Conservation (phyloP, 192 early-diverging fungal genomes). For the Backusella mclennaniae region DNA sequence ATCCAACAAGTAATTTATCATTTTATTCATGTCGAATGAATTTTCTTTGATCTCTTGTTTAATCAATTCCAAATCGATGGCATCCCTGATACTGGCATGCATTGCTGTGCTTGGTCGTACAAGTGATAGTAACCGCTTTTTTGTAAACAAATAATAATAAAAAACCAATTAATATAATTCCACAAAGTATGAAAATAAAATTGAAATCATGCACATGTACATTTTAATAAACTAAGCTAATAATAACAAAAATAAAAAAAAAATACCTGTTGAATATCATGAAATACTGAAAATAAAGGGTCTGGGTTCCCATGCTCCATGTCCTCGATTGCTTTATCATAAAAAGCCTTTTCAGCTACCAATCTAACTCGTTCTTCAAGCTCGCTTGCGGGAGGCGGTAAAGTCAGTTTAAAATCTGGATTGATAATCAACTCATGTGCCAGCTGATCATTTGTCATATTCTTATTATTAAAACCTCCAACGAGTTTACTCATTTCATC, state of each 20-base stretch:
- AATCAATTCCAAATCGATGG: conserved; percentile 72
- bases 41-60: conserved; percentile 59
- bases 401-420: conserved; percentile 63
- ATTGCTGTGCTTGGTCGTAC: conserved; percentile 54
- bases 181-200: background rate
- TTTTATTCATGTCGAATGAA: conserved; percentile 55
- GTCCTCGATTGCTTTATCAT: conserved; percentile 64
- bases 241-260: background rate
- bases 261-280: conserved; percentile 57
- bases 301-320: conserved; percentile 50
- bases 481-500: conserved; percentile 40
- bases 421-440: conserved; percentile 79
- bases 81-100: conserved; percentile 56
- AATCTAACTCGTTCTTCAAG: conserved; percentile 58
- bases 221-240: background rate
- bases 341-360: conserved; percentile 70
- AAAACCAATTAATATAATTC: conserved; percentile 1
- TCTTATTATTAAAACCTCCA: conserved; percentile 19
- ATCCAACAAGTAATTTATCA: conserved; percentile 47
- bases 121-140: conserved; percentile 57
- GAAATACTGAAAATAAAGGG: conserved; percentile 47
- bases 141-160: conserved; percentile 22
- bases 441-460: conserved; percentile 63
- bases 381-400: conserved; percentile 8
- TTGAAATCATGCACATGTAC: background rate